Evolutionary conservation across 345 rosid species (phyloP), one percentile per base, ranked within the genome.

Genomic region (Dipteronia dyeriana): DNA sequence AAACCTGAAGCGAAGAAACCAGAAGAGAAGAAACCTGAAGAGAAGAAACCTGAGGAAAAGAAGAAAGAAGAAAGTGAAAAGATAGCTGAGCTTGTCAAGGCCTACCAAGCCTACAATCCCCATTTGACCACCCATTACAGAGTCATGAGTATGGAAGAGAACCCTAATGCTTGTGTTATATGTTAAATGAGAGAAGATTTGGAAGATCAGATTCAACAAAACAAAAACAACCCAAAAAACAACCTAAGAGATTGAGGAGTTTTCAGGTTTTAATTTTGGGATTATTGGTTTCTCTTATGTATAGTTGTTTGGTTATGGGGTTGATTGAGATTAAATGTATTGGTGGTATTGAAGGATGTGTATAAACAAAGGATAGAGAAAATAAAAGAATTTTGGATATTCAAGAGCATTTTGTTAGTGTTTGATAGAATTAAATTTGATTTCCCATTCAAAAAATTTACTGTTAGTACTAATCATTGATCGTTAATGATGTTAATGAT

Each of bases 91-190:
- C 84, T 83, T 39, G 23, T 79, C 4, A 74, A 78, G 68, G 66
- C 77, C 26, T 76, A 82, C 63, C 66, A 64, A 26, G 75, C 23
- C 7, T 84, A 84, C 65, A 75, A 89, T 65, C 88, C 89, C 43
- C 0, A 82, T 66, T 2, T 51, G 62, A 60, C 86, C n/a, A 66
- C 53, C n/a, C 11, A 77, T 9, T 86, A 85, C 78, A 79, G 66
- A 34, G 88, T 59, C 3, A 72, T 73, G 41, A 82, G 86, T 51
- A 66, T 69, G 2, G 95, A 89, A 73, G 93, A 91, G 69, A 83
- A 88, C 74, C 92, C 91, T 3, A 91, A 84, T 68, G 49, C 82
- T 7, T 89, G 92, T 71, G 85, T 82, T 61, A 87, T 91, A 9
- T 84, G 76, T 57, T 91, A 41, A 56, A 73, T 14, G 7, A 34